Conservation (phyloP, 1,139 yeast species). For the Chernovozyma aurita region DNA sequence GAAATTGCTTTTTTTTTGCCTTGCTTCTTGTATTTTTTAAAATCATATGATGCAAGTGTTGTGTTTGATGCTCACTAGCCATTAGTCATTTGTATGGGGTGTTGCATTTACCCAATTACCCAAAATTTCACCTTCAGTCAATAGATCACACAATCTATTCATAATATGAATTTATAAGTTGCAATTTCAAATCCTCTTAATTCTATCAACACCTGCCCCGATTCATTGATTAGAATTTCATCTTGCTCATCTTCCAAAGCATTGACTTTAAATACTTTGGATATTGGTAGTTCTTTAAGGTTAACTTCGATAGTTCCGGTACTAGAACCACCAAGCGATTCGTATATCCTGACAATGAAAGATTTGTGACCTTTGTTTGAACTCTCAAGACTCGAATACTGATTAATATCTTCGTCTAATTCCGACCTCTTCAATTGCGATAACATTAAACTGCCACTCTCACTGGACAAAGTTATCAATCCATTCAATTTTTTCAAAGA, state of each 20-base stretch:
- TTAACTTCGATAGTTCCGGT: slow-evolving; percentile 46
- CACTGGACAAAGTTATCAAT: slow-evolving; percentile 36
- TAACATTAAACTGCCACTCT: slow-evolving; percentile 52
- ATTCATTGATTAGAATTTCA: slow-evolving; percentile 21
- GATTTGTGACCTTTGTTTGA: slow-evolving; percentile 43
- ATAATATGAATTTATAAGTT: slow-evolving; percentile 45
- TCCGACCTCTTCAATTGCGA: slow-evolving; percentile 86
- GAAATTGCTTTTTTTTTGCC: too few species aligned
- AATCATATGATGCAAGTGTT: too few species aligned
- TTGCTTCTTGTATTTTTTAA: too few species aligned
- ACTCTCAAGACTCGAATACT: slow-evolving; percentile 33
- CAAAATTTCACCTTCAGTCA: too few species aligned
- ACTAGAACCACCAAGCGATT: slow-evolving; percentile 74
- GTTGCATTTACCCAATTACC: too few species aligned
- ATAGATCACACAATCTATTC: too few species aligned
- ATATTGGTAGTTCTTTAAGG: slow-evolving; percentile 29
- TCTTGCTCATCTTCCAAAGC: slow-evolving; percentile 61
- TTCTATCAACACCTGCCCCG: slow-evolving; percentile 35
- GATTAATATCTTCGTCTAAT: slow-evolving; percentile 58
- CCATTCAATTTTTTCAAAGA: slow-evolving; percentile 17
- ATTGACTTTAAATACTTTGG: slow-evolving; percentile 55
- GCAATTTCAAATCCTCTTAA: slow-evolving; percentile 79
- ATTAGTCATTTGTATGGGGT: too few species aligned
- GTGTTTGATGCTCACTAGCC: too few species aligned
- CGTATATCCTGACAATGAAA: slow-evolving; percentile 73